A percentile compares a stretch with the other conserved stretches of the same genome.
Conservation (phyloP, 345 rosid genomes). For the Aquilaria malaccensis region DNA sequence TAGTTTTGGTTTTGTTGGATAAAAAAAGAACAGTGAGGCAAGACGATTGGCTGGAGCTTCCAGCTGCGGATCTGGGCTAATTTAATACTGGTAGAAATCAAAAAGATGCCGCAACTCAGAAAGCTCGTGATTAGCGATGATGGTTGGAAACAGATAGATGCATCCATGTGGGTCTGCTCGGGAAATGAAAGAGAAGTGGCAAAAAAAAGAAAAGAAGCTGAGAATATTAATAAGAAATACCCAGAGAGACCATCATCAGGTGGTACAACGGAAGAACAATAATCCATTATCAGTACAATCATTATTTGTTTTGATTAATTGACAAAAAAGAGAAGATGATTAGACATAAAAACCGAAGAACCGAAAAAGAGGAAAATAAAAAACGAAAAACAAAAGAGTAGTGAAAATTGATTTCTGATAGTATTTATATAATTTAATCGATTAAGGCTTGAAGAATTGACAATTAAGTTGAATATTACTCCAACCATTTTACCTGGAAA, state of each 20-base stretch:
- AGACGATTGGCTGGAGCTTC: conserved; percentile 39
- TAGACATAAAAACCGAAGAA: not conserved
- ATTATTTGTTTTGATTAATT: no score
- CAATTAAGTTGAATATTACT: no score
- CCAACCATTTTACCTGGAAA: conserved; percentile 49
- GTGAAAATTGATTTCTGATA: not conserved
- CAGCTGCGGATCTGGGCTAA: conserved; percentile 49
- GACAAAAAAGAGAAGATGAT: no score
- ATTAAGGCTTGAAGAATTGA: no score
- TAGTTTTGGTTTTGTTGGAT: conserved; percentile 14
- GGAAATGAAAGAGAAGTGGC: not conserved
- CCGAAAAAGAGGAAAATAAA: not conserved
- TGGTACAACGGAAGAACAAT: no score
- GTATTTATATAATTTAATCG: no score
- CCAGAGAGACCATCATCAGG: not conserved
- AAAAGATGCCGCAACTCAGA: conserved; percentile 25
- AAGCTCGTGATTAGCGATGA: conserved; percentile 36
- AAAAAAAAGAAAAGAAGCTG: not conserved
- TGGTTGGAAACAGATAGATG: conserved; percentile 24
- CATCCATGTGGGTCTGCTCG: conserved; percentile 8
- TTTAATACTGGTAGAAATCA: conserved; percentile 10
- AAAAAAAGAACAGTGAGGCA: conserved; percentile 1
- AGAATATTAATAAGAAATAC: not conserved
- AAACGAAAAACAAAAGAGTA: not conserved
- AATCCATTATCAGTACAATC: not conserved